Evolutionary conservation across 2,329 filamentous ascomycete species (phyloP).

Genomic region (Colletotrichum sansevieriae): DNA sequence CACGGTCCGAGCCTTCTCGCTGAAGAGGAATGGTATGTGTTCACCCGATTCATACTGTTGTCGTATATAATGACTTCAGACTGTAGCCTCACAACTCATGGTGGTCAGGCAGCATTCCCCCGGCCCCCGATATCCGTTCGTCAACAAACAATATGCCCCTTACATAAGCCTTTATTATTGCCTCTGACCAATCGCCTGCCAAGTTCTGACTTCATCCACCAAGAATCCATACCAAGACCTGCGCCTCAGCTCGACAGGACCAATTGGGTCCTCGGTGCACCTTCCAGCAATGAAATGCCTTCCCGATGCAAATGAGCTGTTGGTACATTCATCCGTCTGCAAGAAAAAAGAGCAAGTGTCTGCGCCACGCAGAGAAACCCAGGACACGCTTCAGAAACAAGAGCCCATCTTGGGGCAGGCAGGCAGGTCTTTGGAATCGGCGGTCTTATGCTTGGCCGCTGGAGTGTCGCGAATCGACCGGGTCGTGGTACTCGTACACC

Average conservation of each 20-base stretch:
- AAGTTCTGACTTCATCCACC: conserved; percentile 5
- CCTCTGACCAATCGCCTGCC: not conserved
- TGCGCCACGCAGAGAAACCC: not conserved
- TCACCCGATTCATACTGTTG: not conserved
- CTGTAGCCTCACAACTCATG: no score
- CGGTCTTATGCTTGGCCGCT: not conserved
- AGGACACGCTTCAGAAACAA: not conserved
- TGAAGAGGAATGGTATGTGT: conserved; percentile 1
- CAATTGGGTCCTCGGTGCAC: not conserved
- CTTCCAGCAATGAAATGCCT: not conserved
- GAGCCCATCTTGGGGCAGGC: no score
- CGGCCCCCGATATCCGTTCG: conserved; percentile 1
- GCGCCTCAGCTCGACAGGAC: not conserved
- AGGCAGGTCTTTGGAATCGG: no score
- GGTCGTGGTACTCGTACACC: conserved; percentile 71
- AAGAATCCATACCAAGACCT: not conserved
- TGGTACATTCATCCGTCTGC: no score
- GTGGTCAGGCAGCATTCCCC: no score
- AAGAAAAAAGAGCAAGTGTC: no score
- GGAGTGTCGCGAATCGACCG: conserved; percentile 48
- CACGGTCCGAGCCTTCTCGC: not conserved
- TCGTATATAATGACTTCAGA: not conserved
- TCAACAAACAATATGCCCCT: not conserved
- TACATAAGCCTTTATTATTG: not conserved
- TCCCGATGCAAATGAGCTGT: no score